Percentiles rank a stretch among this genome's conserved stretches.
Conservation (phyloP, 345 rosid genomes). For the Salix viminalis region DNA sequence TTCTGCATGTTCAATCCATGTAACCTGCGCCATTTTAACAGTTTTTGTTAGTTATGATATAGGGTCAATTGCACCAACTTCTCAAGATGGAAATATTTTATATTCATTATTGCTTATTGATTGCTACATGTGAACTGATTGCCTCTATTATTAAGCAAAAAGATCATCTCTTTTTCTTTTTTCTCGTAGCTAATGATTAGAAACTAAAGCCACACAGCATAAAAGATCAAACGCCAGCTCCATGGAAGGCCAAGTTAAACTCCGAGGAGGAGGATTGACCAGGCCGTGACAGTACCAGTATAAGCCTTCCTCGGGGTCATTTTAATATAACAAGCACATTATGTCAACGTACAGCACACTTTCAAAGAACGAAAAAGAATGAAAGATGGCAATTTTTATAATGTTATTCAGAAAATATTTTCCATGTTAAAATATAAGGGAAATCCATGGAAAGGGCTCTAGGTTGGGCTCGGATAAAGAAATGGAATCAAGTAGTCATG, state of each 20-base stretch:
- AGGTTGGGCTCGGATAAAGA: slow-evolving; percentile 40
- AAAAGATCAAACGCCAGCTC: neutral
- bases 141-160: neutral
- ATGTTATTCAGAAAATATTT: neutral
- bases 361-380: neutral
- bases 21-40: slow-evolving; percentile 53
- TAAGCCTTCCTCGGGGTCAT: neutral
- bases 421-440: slow-evolving; percentile 2
- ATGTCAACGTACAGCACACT: neutral
- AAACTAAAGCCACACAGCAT: neutral
- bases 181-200: neutral
- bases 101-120: neutral
- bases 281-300: neutral
- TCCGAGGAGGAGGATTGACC: neutral
- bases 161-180: neutral
- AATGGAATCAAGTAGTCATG: slow-evolving; percentile 10
- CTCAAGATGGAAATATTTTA: neutral
- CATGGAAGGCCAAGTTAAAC: neutral
- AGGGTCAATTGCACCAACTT: neutral
- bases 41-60: neutral
- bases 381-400: no score
- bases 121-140: neutral
- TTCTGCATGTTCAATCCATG: slow-evolving; percentile 97
- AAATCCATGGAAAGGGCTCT: slow-evolving; percentile 30
- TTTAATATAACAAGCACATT: neutral